Base-by-base conservation (phyloP, 176 grass and related monocot genomes). In the Musa beccarii region DNA sequence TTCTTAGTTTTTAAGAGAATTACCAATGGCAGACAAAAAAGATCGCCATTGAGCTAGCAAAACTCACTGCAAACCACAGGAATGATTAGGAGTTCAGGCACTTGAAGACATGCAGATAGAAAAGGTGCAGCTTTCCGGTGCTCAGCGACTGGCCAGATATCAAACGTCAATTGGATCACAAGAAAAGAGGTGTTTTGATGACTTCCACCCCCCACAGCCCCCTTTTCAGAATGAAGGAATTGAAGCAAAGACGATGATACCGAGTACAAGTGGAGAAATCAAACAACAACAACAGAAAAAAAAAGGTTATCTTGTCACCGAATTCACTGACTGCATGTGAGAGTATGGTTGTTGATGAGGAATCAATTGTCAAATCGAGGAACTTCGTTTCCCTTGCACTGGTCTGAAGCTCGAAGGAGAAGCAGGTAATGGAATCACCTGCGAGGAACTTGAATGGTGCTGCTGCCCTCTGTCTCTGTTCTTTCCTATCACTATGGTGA, bases 371-470 rank as follows among this genome's bases (percentile, higher is more conserved):
- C 34, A 43, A 5, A 43, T 43, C 34, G 34, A 43, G 34, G 34
- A 43, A 43, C 34, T 43, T 10, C 61, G 11, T 22, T 22, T 69
- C 67, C 29, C 67, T 24, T 52, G 14, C 15, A 22, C 2, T 75
- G 73, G 26, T 61, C 29, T 63, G 56, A 22, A 11, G 29, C 11
- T 63, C 1, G 59, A 66, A 16, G 61, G 61, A 51, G 75, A 77
- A 65, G 75, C 52, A 26, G 75, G 11, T 16, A 77, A 66, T 65
- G 75, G 59, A 77, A 77, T 77, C 49, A 77, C 75, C 62, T 77
- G 59, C 9, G 75, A 77, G 49, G 59, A 23, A 49, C 74, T 65
- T 12, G 74, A 64, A 76, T 76, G 23, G 72, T 17, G 74, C 20
- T 75, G 74, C 20, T 63, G 74, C 9, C n/a, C 74, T 29, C n/a